phyloP scores from a whole-genome alignment of 2,329 filamentous ascomycete species.

The Fusarium coffeatum region DNA sequence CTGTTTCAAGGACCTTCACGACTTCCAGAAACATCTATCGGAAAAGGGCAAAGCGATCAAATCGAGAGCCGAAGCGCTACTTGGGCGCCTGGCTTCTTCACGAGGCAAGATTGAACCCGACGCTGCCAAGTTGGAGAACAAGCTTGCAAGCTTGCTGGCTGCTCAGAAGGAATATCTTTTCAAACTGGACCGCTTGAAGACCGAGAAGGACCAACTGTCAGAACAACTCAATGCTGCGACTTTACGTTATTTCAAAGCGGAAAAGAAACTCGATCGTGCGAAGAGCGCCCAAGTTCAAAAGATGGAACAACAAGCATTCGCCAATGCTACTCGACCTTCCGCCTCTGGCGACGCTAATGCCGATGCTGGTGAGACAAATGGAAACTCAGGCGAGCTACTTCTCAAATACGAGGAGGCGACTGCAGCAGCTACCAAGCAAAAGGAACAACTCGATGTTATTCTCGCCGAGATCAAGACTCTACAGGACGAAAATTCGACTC shows the following conservation, averaged over 20 bases:
- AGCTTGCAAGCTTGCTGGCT: slow-evolving; percentile 79
- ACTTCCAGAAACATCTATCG: slow-evolving; percentile 85
- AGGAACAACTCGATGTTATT: slow-evolving; percentile 85
- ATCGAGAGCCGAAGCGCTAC: slow-evolving; percentile 76
- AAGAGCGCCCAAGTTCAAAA: slow-evolving; percentile 92
- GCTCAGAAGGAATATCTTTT: slow-evolving; percentile 84
- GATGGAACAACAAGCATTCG: slow-evolving; percentile 87
- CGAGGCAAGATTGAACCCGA: slow-evolving; percentile 72
- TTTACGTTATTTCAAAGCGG: slow-evolving; percentile 91
- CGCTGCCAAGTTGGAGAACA: slow-evolving; percentile 76
- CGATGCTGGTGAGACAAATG: slow-evolving; percentile 64
- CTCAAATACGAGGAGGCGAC: slow-evolving; percentile 80
- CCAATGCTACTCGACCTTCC: slow-evolving; percentile 69
- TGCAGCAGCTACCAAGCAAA: slow-evolving; percentile 82
- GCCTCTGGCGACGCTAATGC: slow-evolving; percentile 59
- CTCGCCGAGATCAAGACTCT: slow-evolving; percentile 80
- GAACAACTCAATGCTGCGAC: slow-evolving; percentile 90
- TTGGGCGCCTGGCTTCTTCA: slow-evolving; percentile 64
- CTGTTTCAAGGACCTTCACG: slow-evolving; percentile 70
- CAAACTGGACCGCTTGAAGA: slow-evolving; percentile 78
- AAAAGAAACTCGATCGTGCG: slow-evolving; percentile 90
- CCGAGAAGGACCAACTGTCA: slow-evolving; percentile 86
- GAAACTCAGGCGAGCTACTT: slow-evolving; percentile 74
- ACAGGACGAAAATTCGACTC: slow-evolving; percentile 81
- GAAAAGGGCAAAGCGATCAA: slow-evolving; percentile 82